Percentiles rank a stretch among this genome's conserved stretches.
Conservation (phyloP, 768 basidiomycete species). For the Suillus lakei region DNA sequence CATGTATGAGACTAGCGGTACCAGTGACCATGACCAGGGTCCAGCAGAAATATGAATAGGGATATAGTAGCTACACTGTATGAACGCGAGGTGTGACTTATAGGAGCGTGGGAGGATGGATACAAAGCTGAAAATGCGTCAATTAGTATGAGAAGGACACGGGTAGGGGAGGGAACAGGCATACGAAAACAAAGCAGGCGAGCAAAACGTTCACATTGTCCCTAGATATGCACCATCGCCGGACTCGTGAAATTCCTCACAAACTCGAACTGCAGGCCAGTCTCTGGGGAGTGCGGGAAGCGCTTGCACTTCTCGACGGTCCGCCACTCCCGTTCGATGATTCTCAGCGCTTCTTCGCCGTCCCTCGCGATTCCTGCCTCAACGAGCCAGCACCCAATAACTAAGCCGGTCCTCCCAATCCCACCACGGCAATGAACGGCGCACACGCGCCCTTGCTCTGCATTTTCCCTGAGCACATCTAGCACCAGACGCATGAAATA, state of each 20-base stretch:
- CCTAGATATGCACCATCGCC: neutral
- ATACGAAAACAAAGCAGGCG: neutral
- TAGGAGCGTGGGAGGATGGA: neutral
- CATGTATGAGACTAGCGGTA: neutral
- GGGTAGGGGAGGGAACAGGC: neutral
- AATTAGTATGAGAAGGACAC: neutral
- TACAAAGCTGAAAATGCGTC: neutral
- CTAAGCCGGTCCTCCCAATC: conserved; percentile 69
- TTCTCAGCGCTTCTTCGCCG: conserved; percentile 65
- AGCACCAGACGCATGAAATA: conserved; percentile 65
- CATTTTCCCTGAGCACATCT: conserved; percentile 62
- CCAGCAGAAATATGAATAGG: conserved; percentile 2
- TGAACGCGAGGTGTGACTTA: neutral
- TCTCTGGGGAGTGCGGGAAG: conserved; percentile 80
- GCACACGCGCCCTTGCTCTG: conserved; percentile 57
- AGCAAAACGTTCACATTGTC: neutral
- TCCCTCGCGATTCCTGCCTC: conserved; percentile 64
- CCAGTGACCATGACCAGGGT: neutral
- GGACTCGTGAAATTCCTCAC: conserved; percentile 56
- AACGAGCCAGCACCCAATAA: conserved; percentile 78
- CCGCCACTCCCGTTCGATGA: conserved; percentile 74
- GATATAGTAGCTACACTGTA: neutral
- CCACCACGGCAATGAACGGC: conserved; percentile 84
- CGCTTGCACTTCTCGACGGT: conserved; percentile 78
- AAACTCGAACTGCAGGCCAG: conserved; percentile 78